Conservation (phyloP, 1,284 basidiomycete genomes). For the Cutaneotrichosporon sp. region DNA sequence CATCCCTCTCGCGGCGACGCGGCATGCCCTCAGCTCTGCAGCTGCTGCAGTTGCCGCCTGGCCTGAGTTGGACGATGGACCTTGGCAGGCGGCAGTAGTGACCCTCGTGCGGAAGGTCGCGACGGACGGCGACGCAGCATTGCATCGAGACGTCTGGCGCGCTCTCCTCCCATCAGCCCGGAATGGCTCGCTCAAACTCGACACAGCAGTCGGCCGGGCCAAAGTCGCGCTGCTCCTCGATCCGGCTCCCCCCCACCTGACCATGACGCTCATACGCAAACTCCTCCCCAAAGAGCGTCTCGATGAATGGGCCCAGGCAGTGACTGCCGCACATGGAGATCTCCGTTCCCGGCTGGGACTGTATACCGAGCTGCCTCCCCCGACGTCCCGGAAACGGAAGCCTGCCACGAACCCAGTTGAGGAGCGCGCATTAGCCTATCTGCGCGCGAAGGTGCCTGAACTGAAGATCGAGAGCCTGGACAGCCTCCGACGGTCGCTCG, state of each 20-base stretch:
- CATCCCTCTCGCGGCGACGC: background rate
- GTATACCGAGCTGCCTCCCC: conserved; percentile 3
- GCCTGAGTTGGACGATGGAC: conserved; percentile 3
- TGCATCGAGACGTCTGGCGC: conserved; percentile 28
- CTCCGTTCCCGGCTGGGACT: conserved; percentile 6
- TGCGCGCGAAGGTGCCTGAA: conserved; percentile 9
- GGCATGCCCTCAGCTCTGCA: conserved; percentile 17
- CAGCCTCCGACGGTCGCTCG: background rate
- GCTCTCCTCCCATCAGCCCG: conserved; percentile 4
- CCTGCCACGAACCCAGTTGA: conserved; percentile 2
- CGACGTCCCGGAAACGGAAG: conserved; percentile 17
- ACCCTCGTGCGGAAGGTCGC: conserved; percentile 9
- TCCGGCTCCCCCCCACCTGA: background rate
- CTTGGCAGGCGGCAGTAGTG: conserved; percentile 9
- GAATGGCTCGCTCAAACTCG: background rate
- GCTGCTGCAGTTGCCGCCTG: conserved; percentile 12
- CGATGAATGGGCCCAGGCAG: conserved; percentile 1
- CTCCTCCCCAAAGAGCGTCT: background rate
- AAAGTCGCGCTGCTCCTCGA: conserved; percentile 10
- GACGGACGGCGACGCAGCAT: conserved; percentile 5
- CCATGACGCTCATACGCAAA: background rate
- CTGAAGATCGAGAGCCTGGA: conserved; percentile 6
- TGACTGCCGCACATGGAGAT: conserved; percentile 1
- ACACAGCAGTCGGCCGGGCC: background rate
- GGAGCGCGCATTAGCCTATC: background rate